phyloP scores from a whole-genome alignment of 305 asterid genomes.

The Fraxinus sp. region DNA sequence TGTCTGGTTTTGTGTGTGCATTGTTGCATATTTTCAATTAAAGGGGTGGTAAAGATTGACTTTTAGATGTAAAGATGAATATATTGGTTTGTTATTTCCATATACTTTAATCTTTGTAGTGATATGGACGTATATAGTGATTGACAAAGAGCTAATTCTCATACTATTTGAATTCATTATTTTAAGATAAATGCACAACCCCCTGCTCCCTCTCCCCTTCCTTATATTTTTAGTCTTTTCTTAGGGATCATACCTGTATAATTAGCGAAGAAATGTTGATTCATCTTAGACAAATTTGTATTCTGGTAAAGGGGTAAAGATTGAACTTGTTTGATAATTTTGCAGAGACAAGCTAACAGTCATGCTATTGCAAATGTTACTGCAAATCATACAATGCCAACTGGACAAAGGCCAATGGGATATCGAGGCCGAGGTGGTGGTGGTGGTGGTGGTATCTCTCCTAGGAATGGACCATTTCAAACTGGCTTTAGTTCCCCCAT shows the following conservation, averaged over 20 bases:
- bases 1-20: background rate
- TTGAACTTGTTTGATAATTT: background rate
- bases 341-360: slow-evolving; percentile 46
- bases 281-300: background rate
- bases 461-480: slow-evolving; percentile 45
- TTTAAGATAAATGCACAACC: background rate
- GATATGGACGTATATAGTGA: background rate
- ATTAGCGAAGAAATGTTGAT: background rate
- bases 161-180: background rate
- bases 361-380: slow-evolving; percentile 41
- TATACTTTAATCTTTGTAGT: background rate
- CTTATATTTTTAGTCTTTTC: background rate
- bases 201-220: background rate
- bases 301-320: background rate
- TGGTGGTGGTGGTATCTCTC: slow-evolving; percentile 18
- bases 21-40: background rate
- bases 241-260: background rate
- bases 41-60: background rate
- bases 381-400: slow-evolving; percentile 40
- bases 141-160: background rate
- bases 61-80: background rate
- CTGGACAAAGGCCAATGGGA: slow-evolving; percentile 56
- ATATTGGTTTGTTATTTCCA: background rate
- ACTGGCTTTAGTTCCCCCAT: too few species aligned
- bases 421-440: slow-evolving; percentile 42